Evolutionary conservation across 495 filamentous ascomycete genomes (phyloP), one percentile per base, ranked within the genome.

Genomic region (Hypoxylon fragiforme): DNA sequence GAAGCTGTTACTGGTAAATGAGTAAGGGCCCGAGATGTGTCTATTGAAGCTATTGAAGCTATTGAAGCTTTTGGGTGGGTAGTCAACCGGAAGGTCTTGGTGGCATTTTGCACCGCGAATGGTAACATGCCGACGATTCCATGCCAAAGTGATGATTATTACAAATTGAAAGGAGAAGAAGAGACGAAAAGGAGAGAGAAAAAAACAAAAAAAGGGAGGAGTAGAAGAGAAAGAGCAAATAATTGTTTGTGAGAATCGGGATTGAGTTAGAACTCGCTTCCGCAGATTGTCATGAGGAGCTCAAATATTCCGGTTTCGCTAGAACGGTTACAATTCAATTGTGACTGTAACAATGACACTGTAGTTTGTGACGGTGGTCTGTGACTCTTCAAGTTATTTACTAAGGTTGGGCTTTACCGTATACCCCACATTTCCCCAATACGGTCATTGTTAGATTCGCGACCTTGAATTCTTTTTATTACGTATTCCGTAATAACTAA

Each of bases 51-150:
- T 28, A 28, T 28, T 9, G 24, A 28, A 28, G 24, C 31, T 34
- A 3, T 34, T 12, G 57, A 60, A 20, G 51, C 44, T 51, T 50
- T 46, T 6, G 48, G 32, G 14, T 44, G 44, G 50, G 47, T 50
- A 22, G 55, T 73, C 67, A 74, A 57, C 68, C 70, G 64, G 64
- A 71, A 32, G 65, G 65, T 59, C 57, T 65, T 67, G 66, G 71
- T 64, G 68, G 64, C 74, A 72, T 73, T 65, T 49, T 67, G 72
- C 65, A 76, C 64, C 66, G 64, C 67, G 64, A 70, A 51, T 59
- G 65, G 68, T 57, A 69, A 68, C 76, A 79, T 79, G 55, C 74
- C 72, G 71, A 63, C 60, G 51, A 44, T 76, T 74, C 74, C 76
- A 78, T 77, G 57, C 76, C 65, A 65, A 32, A 57, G 18, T 48